Conservation (phyloP, 2,329 filamentous ascomycete species). For the Verticillium klebahnii region DNA sequence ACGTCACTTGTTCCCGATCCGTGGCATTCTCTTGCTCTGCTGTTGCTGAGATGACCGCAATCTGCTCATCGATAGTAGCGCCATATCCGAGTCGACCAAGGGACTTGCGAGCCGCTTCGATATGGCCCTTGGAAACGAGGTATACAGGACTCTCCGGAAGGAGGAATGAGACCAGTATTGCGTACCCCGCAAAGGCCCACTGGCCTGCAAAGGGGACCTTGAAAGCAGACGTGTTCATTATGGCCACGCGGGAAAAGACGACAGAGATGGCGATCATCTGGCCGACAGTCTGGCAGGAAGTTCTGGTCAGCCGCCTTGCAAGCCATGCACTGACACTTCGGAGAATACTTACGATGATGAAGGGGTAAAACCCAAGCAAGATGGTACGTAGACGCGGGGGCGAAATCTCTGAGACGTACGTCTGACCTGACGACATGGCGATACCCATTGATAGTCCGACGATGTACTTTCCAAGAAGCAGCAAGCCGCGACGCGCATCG, state of each 20-base stretch:
- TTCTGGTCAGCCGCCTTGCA: neutral
- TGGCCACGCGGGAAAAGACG: neutral
- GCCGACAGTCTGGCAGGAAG: neutral
- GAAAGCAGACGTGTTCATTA: neutral
- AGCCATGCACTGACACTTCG: neutral
- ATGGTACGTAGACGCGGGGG: neutral
- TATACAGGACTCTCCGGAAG: conserved; percentile 4
- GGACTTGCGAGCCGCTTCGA: neutral
- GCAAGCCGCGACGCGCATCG: neutral
- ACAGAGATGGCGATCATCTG: neutral
- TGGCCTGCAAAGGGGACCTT: conserved; percentile 4
- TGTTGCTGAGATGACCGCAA: neutral
- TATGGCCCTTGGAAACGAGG: neutral
- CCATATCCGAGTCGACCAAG: neutral
- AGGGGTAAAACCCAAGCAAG: neutral
- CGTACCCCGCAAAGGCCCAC: conserved; percentile 4
- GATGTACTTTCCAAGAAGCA: neutral
- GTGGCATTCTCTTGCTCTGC: neutral
- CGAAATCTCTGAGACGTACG: neutral
- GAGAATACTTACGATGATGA: neutral
- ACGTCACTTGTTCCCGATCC: neutral
- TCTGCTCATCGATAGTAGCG: neutral
- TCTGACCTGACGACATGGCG: neutral
- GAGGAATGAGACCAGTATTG: neutral
- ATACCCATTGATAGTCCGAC: neutral